A percentile compares a stretch with the other conserved stretches of the same genome.
These are phyloP conservation scores for Austroboletus novae-zelandiae DNA, from an alignment of 1,284 basidiomycete species.

Conservation along the genomic window DNA sequence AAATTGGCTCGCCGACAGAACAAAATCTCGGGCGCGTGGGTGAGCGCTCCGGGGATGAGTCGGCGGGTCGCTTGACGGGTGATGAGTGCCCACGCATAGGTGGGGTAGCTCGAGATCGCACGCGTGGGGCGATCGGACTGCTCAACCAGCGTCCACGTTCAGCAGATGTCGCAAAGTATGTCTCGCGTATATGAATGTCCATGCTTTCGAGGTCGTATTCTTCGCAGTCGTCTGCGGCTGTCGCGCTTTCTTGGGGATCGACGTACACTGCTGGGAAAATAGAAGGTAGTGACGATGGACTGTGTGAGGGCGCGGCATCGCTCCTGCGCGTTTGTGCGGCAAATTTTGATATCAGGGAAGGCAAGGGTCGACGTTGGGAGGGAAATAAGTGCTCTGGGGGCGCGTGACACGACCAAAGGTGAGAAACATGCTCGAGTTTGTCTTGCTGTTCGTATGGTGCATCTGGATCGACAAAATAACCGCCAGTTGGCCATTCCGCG, in stretches of 20 bases:
- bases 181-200: conserved; percentile 39
- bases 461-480: conserved; percentile 1
- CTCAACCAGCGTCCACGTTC: conserved; percentile 53
- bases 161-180: conserved; percentile 48
- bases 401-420: conserved; percentile 3
- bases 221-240: conserved; percentile 20
- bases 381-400: not conserved
- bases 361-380: conserved; percentile 13
- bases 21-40: conserved; percentile 1
- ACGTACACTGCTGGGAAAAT: not conserved
- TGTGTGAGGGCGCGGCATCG: not conserved
- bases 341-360: conserved; percentile 21
- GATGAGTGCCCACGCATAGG: conserved; percentile 36
- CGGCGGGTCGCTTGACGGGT: conserved; percentile 30
- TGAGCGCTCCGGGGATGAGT: conserved; percentile 5
- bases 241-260: conserved; percentile 10
- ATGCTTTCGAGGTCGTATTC: conserved; percentile 34
- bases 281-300: conserved; percentile 1
- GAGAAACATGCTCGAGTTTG: not conserved
- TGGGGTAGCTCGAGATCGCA: conserved; percentile 13
- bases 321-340: conserved; percentile 1
- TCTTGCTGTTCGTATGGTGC: not conserved
- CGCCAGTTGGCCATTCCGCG: conserved; percentile 4
- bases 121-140: conserved; percentile 38
- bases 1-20: conserved; percentile 2